Conservation (phyloP, 805 yeast genomes). For the Monosporozyma solicola region DNA sequence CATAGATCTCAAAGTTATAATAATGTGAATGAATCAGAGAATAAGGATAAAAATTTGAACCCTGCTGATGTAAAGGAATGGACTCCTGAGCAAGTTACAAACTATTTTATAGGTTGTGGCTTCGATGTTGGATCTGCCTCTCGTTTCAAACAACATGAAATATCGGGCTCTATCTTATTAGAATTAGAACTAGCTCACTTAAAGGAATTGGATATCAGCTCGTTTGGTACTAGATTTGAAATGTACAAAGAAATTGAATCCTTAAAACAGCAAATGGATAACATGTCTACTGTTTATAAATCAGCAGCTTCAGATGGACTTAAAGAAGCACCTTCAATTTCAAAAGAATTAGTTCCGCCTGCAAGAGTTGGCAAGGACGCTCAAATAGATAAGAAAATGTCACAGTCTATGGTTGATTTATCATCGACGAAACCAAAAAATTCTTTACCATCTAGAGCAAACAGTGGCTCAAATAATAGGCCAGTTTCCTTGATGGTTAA, state of each 20-base stretch:
- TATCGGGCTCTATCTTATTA: constrained; percentile 75
- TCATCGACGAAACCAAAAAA: constrained; percentile 1
- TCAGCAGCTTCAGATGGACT: constrained; percentile 2
- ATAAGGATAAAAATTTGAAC: not conserved
- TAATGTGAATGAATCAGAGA: no score
- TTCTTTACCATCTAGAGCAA: not conserved
- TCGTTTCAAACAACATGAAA: constrained; percentile 77
- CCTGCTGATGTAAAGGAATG: constrained; percentile 44
- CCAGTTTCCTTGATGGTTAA: constrained; percentile 13
- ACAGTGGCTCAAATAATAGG: constrained; percentile 5
- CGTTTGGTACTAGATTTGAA: constrained; percentile 94
- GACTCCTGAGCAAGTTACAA: constrained; percentile 81
- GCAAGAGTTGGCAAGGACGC: constrained; percentile 24
- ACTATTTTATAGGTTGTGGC: constrained; percentile 63
- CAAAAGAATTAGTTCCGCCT: constrained; percentile 33
- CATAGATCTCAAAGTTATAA: not conserved
- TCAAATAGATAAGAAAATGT: constrained; percentile 11
- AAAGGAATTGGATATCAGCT: constrained; percentile 83
- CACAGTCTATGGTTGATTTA: constrained; percentile 19
- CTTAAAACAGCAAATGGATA: constrained; percentile 26
- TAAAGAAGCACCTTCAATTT: not conserved
- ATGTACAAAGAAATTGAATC: constrained; percentile 81
- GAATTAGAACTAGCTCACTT: constrained; percentile 79
- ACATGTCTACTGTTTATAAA: constrained; percentile 2
- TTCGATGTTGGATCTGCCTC: constrained; percentile 69